phyloP scores from a whole-genome alignment of 78 protist genomes.

The Pelomyxa schiedti region DNA sequence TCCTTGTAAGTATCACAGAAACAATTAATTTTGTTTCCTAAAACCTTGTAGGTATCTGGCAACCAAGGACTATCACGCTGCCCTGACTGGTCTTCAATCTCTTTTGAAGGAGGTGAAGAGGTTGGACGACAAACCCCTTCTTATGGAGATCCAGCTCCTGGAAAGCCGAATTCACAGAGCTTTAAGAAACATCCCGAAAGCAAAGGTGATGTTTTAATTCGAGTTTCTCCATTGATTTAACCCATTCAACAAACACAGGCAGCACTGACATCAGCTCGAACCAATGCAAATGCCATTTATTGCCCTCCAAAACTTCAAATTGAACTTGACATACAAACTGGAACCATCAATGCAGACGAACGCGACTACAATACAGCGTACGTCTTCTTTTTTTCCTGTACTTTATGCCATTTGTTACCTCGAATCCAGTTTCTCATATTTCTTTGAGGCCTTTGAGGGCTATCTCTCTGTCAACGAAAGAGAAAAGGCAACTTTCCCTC shows the following conservation, averaged over 20 bases:
- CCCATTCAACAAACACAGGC: slow-evolving; percentile 13
- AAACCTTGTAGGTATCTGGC: slow-evolving; percentile 26
- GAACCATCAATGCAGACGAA: slow-evolving; percentile 91
- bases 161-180: slow-evolving; percentile 74
- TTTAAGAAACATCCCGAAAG: slow-evolving; percentile 59
- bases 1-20: slow-evolving; percentile 18
- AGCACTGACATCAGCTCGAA: slow-evolving; percentile 85
- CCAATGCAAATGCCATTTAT: slow-evolving; percentile 90
- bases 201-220: no score
- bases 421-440: slow-evolving; percentile 77
- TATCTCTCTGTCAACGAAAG: slow-evolving; percentile 33
- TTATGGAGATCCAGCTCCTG: slow-evolving; percentile 87
- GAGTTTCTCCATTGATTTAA: slow-evolving; percentile 14
- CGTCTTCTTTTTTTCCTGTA: neutral
- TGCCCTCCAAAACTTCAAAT: slow-evolving; percentile 93
- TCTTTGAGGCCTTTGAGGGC: slow-evolving; percentile 91
- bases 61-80: slow-evolving; percentile 38
- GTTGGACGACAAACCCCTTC: slow-evolving; percentile 91
- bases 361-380: slow-evolving; percentile 92
- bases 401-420: neutral
- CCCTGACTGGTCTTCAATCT: slow-evolving; percentile 47
- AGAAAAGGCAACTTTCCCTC: slow-evolving; percentile 26
- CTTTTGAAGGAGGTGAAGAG: slow-evolving; percentile 83
- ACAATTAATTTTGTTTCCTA: neutral
- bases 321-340: slow-evolving; percentile 80